These are phyloP conservation scores for Tricholoma matsutake DNA, from an alignment of 768 basidiomycete genomes.

Conservation along the genomic window DNA sequence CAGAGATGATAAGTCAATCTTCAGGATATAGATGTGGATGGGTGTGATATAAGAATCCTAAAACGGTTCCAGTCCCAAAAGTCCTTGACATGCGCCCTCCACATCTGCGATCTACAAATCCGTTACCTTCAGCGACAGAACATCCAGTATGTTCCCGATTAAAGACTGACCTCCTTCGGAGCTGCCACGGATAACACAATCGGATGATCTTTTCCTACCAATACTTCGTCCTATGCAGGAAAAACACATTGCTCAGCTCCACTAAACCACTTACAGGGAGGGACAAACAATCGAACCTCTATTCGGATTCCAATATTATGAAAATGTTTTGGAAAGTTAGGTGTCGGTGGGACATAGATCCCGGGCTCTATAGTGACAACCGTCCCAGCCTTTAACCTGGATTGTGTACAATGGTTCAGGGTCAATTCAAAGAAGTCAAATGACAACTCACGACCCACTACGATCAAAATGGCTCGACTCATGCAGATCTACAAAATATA, in stretches of 20 bases:
- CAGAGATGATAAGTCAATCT: too few relatives aligned
- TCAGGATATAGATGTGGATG: not conserved
- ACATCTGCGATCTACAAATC: conserved; percentile 60
- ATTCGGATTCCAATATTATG: conserved; percentile 92
- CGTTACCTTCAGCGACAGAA: not conserved
- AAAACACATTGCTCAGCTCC: not conserved
- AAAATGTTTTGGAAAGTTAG: conserved; percentile 81
- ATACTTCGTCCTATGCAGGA: conserved; percentile 59
- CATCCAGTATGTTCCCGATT: too few relatives aligned
- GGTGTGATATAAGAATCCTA: conserved; percentile 5
- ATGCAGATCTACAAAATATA: conserved; percentile 66
- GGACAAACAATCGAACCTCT: conserved; percentile 48
- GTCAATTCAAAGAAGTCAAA: not conserved
- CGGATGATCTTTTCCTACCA: conserved; percentile 60
- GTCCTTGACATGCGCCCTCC: conserved; percentile 76
- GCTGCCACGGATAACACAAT: conserved; percentile 66
- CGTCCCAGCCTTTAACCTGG: conserved; percentile 77
- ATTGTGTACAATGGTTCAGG: not conserved
- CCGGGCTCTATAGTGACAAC: conserved; percentile 92
- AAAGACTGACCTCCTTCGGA: conserved; percentile 69
- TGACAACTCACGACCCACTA: conserved; percentile 42
- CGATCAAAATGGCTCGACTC: conserved; percentile 70
- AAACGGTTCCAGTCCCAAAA: conserved; percentile 57
- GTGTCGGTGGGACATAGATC: conserved; percentile 81
- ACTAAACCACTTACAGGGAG: not conserved